Percentiles rank a stretch among this genome's conserved stretches.
phyloP scores from a whole-genome alignment of 1,284 basidiomycete genomes.

The Xerocomus minutiporus region DNA sequence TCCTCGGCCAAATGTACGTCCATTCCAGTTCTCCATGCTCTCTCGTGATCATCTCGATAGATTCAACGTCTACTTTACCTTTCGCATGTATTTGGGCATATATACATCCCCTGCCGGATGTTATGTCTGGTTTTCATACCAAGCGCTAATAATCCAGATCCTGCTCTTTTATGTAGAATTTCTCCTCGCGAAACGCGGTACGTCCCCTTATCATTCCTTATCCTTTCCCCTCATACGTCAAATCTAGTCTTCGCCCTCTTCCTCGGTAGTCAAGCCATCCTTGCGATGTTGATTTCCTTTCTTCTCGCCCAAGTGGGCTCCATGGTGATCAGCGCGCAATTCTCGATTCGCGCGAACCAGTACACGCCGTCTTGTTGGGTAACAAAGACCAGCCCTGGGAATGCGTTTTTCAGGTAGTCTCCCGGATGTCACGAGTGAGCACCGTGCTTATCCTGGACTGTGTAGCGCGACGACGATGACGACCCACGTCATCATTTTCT shows the following conservation, averaged over 20 bases:
- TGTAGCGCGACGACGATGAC: slow-evolving; percentile 13
- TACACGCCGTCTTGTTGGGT: slow-evolving; percentile 11
- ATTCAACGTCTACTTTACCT: slow-evolving; percentile 17
- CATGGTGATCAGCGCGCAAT: slow-evolving; percentile 11
- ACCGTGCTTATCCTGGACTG: background rate
- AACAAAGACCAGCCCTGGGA: slow-evolving; percentile 9
- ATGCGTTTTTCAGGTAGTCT: slow-evolving; percentile 19
- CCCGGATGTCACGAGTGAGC: background rate
- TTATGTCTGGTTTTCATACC: slow-evolving; percentile 18
- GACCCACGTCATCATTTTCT: slow-evolving; percentile 6
- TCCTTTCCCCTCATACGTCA: background rate
- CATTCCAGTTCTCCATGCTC: background rate
- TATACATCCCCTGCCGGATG: slow-evolving; percentile 9
- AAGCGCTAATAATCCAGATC: slow-evolving; percentile 16
- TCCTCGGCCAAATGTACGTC: slow-evolving; percentile 20
- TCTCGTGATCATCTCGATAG: slow-evolving; percentile 4
- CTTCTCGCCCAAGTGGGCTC: slow-evolving; percentile 5
- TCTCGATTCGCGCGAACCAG: slow-evolving; percentile 5
- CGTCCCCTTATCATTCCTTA: background rate
- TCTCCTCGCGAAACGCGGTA: slow-evolving; percentile 18
- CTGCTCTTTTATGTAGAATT: slow-evolving; percentile 10
- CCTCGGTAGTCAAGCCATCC: slow-evolving; percentile 2
- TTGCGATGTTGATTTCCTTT: slow-evolving; percentile 5
- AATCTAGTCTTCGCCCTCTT: slow-evolving; percentile 17
- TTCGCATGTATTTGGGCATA: slow-evolving; percentile 16